Evolutionary conservation across 2,329 filamentous ascomycete genomes (phyloP).

Genomic region (Fusarium staphyleae): DNA sequence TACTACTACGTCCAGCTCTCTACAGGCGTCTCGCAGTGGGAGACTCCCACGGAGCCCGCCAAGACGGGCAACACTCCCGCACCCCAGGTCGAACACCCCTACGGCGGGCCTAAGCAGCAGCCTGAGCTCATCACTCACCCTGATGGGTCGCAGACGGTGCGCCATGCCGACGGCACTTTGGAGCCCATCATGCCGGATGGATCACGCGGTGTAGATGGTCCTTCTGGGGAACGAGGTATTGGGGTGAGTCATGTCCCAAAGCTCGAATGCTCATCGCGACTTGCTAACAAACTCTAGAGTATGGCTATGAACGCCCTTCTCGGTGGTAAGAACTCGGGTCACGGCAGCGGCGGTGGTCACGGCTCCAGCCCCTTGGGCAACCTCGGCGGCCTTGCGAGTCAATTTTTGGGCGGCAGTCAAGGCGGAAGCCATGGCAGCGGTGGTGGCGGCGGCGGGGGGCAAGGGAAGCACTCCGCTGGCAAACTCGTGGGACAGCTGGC

Average conservation of each 20-base stretch:
- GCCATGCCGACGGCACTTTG: conserved; percentile 66
- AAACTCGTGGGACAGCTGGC: conserved; percentile 65
- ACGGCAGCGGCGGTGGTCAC: conserved; percentile 41
- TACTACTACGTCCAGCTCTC: conserved; percentile 78
- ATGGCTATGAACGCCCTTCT: conserved; percentile 68
- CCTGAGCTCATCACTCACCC: conserved; percentile 66
- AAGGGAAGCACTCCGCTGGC: conserved; percentile 54
- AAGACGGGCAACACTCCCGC: conserved; percentile 67
- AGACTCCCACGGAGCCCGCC: conserved; percentile 70
- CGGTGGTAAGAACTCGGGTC: conserved; percentile 51
- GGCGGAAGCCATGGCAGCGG: conserved; percentile 33
- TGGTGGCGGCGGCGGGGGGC: conserved; percentile 44
- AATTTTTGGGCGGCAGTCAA: conserved; percentile 52
- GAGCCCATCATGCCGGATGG: conserved; percentile 65
- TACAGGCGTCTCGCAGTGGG: conserved; percentile 76
- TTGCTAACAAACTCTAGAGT: conserved; percentile 50
- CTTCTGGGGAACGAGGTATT: conserved; percentile 66
- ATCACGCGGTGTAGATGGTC: conserved; percentile 59
- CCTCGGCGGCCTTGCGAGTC: conserved; percentile 56
- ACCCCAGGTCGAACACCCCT: conserved; percentile 65
- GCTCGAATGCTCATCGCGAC: conserved; percentile 6
- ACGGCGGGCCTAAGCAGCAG: conserved; percentile 60
- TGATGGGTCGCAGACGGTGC: conserved; percentile 68
- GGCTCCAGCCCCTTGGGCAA: conserved; percentile 47
- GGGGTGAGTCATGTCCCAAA: conserved; percentile 61